Evolutionary conservation across 805 yeast species (phyloP).

Genomic region (Schizosaccharomyces lindneri): DNA sequence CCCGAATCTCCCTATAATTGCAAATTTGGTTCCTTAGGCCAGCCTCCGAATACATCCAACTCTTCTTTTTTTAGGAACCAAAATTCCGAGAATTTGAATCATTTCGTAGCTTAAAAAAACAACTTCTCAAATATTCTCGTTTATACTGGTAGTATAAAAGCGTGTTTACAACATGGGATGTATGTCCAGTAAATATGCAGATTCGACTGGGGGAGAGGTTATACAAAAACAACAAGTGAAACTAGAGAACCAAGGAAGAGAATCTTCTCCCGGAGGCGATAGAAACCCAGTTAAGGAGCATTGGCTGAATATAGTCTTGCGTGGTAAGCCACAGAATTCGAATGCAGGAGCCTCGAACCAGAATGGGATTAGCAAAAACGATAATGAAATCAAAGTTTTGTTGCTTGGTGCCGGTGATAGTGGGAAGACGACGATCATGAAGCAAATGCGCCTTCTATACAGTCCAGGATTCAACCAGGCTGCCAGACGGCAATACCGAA

Average conservation of each 20-base stretch:
- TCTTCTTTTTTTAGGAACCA: no score
- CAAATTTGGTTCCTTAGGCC: no score
- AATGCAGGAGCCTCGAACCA: background rate
- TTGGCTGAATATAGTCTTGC: background rate
- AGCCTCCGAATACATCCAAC: no score
- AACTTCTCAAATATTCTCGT: no score
- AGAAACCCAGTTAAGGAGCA: background rate
- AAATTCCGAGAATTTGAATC: no score
- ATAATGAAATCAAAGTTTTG: slow-evolving; percentile 22
- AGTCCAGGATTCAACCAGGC: slow-evolving; percentile 60
- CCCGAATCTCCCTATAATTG: no score
- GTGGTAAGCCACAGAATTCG: background rate
- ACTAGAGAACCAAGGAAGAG: background rate
- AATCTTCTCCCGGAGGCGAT: background rate
- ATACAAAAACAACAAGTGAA: background rate
- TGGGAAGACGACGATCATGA: slow-evolving; percentile 78
- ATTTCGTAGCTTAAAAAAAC: no score
- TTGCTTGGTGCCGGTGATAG: slow-evolving; percentile 80
- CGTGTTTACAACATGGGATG: background rate
- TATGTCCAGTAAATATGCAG: background rate
- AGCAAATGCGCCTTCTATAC: slow-evolving; percentile 67
- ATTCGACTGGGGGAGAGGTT: background rate
- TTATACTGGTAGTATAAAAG: no score
- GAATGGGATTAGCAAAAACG: background rate
- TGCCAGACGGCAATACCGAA: slow-evolving; percentile 57